Evolutionary conservation across 192 early-diverging fungal genomes (phyloP).

Genomic region (Coemansia erecta): DNA sequence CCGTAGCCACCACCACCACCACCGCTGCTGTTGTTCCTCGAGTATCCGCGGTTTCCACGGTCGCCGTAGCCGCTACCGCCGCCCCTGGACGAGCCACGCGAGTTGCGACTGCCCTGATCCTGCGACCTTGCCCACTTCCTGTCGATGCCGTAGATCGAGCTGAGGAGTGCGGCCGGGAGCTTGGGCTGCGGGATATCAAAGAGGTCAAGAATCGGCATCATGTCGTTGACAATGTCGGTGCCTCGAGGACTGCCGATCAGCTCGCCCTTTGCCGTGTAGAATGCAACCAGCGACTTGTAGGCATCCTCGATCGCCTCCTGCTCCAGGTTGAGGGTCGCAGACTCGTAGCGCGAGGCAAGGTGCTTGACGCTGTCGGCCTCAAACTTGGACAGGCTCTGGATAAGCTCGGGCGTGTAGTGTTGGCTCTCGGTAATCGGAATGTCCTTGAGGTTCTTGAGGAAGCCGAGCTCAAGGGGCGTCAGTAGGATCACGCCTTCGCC

Average conservation of each 20-base stretch:
- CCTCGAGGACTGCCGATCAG: constrained; percentile 18
- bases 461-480: constrained; percentile 73
- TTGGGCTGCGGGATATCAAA: constrained; percentile 27
- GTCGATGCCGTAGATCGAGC: not conserved
- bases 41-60: not conserved
- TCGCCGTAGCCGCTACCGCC: constrained; percentile 6
- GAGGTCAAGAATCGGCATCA: constrained; percentile 11
- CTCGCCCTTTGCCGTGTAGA: constrained; percentile 16
- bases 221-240: constrained; percentile 21
- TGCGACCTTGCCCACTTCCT: constrained; percentile 4
- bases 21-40: not conserved
- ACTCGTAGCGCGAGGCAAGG: constrained; percentile 31
- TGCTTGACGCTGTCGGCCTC: constrained; percentile 22
- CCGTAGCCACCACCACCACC: not conserved
- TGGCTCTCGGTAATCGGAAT: constrained; percentile 59
- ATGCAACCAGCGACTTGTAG: constrained; percentile 52
- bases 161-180: constrained; percentile 15
- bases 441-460: constrained; percentile 61
- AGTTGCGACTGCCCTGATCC: not conserved
- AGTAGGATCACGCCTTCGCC: constrained; percentile 85
- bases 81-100: not conserved
- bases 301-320: constrained; percentile 30
- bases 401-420: constrained; percentile 26
- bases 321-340: constrained; percentile 13
- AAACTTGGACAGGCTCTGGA: constrained; percentile 22